Conservation (phyloP, 768 basidiomycete species). For the Cytidiella melzeri region DNA sequence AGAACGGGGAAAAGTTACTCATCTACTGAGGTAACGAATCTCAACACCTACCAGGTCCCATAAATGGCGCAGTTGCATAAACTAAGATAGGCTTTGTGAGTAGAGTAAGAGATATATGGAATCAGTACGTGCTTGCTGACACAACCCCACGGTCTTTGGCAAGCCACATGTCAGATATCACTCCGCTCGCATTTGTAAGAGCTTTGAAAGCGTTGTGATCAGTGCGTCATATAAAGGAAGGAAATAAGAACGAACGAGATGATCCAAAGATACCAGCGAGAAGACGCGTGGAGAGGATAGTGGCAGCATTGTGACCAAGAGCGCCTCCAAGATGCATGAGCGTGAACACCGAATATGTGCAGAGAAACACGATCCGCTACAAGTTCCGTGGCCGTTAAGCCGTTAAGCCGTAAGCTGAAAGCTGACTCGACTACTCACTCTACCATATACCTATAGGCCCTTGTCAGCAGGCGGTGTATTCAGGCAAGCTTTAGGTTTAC, state of each 20-base stretch:
- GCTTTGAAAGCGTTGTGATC: constrained; percentile 28
- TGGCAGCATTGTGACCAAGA: constrained; percentile 40
- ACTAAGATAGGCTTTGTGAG: constrained; percentile 27
- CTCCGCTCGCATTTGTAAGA: constrained; percentile 52
- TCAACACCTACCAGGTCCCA: constrained; percentile 44
- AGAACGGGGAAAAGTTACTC: too few relatives aligned
- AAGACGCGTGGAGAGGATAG: constrained; percentile 45
- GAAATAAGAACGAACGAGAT: constrained; percentile 35
- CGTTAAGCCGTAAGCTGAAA: not conserved
- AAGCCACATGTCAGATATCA: constrained; percentile 54
- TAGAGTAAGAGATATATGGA: not conserved
- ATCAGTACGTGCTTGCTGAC: constrained; percentile 23
- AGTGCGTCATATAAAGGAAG: constrained; percentile 6
- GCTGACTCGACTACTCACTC: constrained; percentile 31
- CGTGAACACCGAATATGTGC: constrained; percentile 43
- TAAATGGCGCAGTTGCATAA: constrained; percentile 53
- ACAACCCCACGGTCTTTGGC: constrained; percentile 56
- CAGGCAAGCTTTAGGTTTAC: constrained; percentile 12
- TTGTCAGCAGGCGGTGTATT: constrained; percentile 4
- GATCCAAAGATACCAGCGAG: constrained; percentile 55
- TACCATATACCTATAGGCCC: constrained; percentile 27
- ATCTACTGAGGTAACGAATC: too few relatives aligned
- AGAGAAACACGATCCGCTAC: constrained; percentile 50
- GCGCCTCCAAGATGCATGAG: constrained; percentile 50
- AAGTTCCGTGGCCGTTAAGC: not conserved